A percentile compares a stretch with the other conserved stretches of the same genome.
phyloP scores from a whole-genome alignment of 1,139 yeast species.

The Ogataea hybrid region DNA sequence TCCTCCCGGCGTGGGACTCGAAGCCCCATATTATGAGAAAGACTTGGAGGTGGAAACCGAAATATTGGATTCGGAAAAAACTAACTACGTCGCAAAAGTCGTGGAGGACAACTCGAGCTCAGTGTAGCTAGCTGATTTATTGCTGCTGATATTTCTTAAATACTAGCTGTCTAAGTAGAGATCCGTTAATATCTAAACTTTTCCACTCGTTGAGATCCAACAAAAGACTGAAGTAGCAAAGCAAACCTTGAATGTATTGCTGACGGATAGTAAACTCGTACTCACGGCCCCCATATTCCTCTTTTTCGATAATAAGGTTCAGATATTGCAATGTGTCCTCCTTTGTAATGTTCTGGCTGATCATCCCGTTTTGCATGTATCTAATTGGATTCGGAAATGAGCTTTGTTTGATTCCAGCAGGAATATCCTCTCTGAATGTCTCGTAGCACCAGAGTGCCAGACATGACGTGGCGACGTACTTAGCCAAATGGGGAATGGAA shows the following conservation, averaged over 20 bases:
- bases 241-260: slow-evolving; percentile 9
- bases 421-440: slow-evolving; percentile 14
- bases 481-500: slow-evolving; percentile 12
- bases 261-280: slow-evolving; percentile 5
- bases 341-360: slow-evolving; percentile 2
- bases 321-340: slow-evolving; percentile 10
- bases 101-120: slow-evolving; percentile 8
- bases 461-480: slow-evolving; percentile 5
- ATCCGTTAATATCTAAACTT: neutral
- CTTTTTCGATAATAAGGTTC: slow-evolving; percentile 8
- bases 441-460: slow-evolving; percentile 15
- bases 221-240: slow-evolving; percentile 11
- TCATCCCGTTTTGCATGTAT: slow-evolving; percentile 4
- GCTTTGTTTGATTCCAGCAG: neutral
- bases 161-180: slow-evolving; percentile 3
- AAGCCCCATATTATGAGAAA: slow-evolving; percentile 11
- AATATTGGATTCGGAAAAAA: slow-evolving; percentile 1
- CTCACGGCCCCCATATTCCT: neutral
- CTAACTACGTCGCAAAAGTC: slow-evolving; percentile 4
- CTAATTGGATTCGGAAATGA: slow-evolving; percentile 4
- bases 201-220: slow-evolving; percentile 8
- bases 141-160: slow-evolving; percentile 1
- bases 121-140: neutral
- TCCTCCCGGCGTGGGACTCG: slow-evolving; percentile 9
- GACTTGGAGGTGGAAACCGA: slow-evolving; percentile 1